Evolutionary conservation across 2,329 filamentous ascomycete species (phyloP).

Genomic region (Beauveria medogensis): DNA sequence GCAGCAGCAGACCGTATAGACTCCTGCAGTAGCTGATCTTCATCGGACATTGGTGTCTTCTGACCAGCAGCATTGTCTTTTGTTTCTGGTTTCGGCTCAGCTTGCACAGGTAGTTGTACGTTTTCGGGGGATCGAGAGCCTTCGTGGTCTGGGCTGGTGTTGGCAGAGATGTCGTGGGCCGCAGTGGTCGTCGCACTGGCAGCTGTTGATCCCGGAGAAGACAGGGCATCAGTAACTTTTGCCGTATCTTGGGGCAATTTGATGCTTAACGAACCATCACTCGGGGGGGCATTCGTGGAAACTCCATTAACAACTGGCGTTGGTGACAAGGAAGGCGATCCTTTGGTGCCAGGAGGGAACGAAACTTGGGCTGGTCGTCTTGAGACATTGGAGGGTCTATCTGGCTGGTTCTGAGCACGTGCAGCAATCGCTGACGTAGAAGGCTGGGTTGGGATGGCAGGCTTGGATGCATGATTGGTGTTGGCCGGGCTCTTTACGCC

Average conservation of each 20-base stretch:
- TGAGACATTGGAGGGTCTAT: neutral
- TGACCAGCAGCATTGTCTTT: conserved; percentile 27
- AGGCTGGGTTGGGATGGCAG: neutral
- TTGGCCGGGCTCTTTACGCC: conserved; percentile 2
- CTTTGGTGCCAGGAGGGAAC: conserved; percentile 26
- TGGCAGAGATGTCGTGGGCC: conserved; percentile 58
- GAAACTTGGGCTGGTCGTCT: conserved; percentile 22
- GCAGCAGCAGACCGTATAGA: conserved; percentile 26
- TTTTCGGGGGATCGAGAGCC: conserved; percentile 43
- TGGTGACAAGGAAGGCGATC: conserved; percentile 14
- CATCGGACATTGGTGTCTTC: conserved; percentile 26
- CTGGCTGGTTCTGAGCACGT: neutral
- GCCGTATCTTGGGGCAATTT: conserved; percentile 28
- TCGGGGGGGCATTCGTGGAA: neutral
- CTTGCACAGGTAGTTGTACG: conserved; percentile 30
- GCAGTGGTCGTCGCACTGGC: conserved; percentile 67
- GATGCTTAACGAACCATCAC: conserved; percentile 19
- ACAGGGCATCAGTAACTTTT: conserved; percentile 36
- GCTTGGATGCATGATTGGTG: neutral
- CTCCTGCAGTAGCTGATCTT: conserved; percentile 39
- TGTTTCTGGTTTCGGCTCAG: conserved; percentile 19
- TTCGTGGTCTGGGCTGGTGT: conserved; percentile 68
- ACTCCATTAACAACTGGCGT: neutral
- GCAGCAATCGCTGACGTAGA: neutral
- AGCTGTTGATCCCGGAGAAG: conserved; percentile 58